Percentiles rank a stretch among this genome's conserved stretches.
Conservation (phyloP, 306 rosid species). For the Abrus precatorius region DNA sequence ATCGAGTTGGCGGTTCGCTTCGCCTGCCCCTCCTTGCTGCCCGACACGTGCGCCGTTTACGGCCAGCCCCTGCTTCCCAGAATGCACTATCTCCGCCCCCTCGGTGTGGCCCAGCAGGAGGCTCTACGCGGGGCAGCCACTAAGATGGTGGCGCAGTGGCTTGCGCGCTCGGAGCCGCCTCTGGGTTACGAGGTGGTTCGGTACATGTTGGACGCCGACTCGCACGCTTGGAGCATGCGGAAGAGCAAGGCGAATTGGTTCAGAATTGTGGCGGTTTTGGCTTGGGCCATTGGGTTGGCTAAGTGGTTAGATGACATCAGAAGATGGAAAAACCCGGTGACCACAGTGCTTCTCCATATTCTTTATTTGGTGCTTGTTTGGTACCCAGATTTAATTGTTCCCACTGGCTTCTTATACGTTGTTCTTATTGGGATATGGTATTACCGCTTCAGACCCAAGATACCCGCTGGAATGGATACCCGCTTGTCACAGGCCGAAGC, state of each 20-base stretch:
- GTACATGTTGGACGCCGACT: slow-evolving; percentile 93
- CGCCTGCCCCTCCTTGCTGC: slow-evolving; percentile 76
- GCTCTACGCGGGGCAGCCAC: slow-evolving; percentile 88
- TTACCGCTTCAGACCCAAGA: slow-evolving; percentile 82
- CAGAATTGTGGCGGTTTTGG: slow-evolving; percentile 85
- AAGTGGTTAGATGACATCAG: slow-evolving; percentile 86
- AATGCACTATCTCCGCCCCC: slow-evolving; percentile 92
- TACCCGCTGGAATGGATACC: slow-evolving; percentile 93
- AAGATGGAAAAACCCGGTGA: slow-evolving; percentile 85
- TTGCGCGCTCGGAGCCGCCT: slow-evolving; percentile 82
- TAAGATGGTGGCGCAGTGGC: slow-evolving; percentile 84
- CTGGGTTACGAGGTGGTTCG: slow-evolving; percentile 88
- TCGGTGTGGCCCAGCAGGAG: slow-evolving; percentile 89
- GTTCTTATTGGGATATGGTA: slow-evolving; percentile 93
- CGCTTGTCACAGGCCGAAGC: slow-evolving; percentile 79
- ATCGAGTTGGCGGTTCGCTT: slow-evolving; percentile 88
- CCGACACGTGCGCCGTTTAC: slow-evolving; percentile 77
- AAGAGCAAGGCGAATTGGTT: slow-evolving; percentile 94
- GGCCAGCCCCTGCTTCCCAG: slow-evolving; percentile 86
- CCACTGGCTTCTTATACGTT: slow-evolving; percentile 86
- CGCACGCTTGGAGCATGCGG: slow-evolving; percentile 96
- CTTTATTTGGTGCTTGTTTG: slow-evolving; percentile 91
- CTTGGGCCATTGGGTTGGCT: slow-evolving; percentile 88
- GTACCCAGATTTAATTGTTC: slow-evolving; percentile 93
- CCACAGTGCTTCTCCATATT: slow-evolving; percentile 81